phyloP scores from a whole-genome alignment of 345 rosid genomes.

The Eucalyptus cloeziana region DNA sequence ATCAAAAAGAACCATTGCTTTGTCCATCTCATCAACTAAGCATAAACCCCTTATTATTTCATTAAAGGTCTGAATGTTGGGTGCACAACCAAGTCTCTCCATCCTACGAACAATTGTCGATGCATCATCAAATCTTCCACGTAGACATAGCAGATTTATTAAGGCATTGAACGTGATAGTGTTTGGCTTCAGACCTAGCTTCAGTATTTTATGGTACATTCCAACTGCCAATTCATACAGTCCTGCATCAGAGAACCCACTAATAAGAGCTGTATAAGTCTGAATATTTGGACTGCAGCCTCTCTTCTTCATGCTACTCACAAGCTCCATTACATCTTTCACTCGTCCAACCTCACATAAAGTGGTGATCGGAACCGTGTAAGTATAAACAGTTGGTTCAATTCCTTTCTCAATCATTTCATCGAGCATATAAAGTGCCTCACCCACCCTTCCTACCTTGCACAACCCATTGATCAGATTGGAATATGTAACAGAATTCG shows the following conservation, averaged over 20 bases:
- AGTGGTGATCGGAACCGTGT: constrained; percentile 35
- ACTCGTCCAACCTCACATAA: constrained; percentile 41
- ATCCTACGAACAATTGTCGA: constrained; percentile 34
- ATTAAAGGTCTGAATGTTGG: constrained; percentile 30
- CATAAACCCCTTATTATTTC: constrained; percentile 32
- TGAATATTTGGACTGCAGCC: constrained; percentile 42
- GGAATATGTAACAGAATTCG: constrained; percentile 48
- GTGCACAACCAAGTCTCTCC: constrained; percentile 14
- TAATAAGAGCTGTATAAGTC: constrained; percentile 45
- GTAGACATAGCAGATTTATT: constrained; percentile 30
- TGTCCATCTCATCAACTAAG: constrained; percentile 22
- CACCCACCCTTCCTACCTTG: constrained; percentile 32
- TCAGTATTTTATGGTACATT: constrained; percentile 44
- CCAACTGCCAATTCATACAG: constrained; percentile 45
- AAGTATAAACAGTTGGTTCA: constrained; percentile 37
- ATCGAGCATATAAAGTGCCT: constrained; percentile 38
- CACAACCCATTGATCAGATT: constrained; percentile 49
- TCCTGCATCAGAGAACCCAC: constrained; percentile 28
- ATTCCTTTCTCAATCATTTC: constrained; percentile 45
- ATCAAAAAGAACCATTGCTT: constrained; percentile 35
- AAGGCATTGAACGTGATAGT: constrained; percentile 42
- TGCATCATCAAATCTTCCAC: constrained; percentile 22
- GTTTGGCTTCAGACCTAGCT: constrained; percentile 32
- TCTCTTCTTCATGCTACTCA: constrained; percentile 25
- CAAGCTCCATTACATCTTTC: constrained; percentile 34